Evolutionary conservation across 495 filamentous ascomycete genomes (phyloP), one percentile per base, ranked within the genome.

Genomic region (Saxophila tyrrhenica): DNA sequence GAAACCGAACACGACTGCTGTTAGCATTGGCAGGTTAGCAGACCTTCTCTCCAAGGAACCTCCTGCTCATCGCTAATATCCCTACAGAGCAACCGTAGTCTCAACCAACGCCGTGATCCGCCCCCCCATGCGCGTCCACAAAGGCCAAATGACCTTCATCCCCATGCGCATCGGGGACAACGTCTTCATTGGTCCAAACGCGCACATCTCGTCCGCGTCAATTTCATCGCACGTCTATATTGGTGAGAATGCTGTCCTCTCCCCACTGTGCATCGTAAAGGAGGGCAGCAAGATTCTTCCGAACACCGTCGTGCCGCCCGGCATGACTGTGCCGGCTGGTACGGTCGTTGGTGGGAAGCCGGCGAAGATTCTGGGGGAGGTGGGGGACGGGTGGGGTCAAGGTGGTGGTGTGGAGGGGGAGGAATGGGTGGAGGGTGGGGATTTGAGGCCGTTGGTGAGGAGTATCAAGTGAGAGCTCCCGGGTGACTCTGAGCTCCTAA

Each of bases 111-210:
- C 79, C 57, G 78, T 85, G 51, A 67, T 97, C 19, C 78, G 82
- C 1, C 92, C 92, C 0, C 88, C 92, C 0, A 82, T 80, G 23
- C 79, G 88, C 11, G 65, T 88, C 11, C 83, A 84, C 60, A 76
- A 80, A 62, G 82, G 82, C 25, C 46, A 38, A 20, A 41, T 61
- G 60, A 84, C 81, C 3, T 90, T 85, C 71, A 86, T 85, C 61
- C 88, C 89, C 41, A 81, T 94, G 56, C 87, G 90, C 66, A 86
- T 98, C 51, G 89, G 89, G 32, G 86, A 95, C 63, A 89, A 96
- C 68, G 87, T 94, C 55, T 95, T 88, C 65, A 76, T 98, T 39
- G 88, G 87, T 24, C 77, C 82, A 56, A 9, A 83, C 74, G 50
- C 51, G 13, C 44, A 54, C 47, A 48, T 64, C 19, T 56, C 50